A percentile compares a stretch with the other conserved stretches of the same genome.
Conservation (phyloP, 1,139 yeast species). For the Wickerhamomyces sp. region DNA sequence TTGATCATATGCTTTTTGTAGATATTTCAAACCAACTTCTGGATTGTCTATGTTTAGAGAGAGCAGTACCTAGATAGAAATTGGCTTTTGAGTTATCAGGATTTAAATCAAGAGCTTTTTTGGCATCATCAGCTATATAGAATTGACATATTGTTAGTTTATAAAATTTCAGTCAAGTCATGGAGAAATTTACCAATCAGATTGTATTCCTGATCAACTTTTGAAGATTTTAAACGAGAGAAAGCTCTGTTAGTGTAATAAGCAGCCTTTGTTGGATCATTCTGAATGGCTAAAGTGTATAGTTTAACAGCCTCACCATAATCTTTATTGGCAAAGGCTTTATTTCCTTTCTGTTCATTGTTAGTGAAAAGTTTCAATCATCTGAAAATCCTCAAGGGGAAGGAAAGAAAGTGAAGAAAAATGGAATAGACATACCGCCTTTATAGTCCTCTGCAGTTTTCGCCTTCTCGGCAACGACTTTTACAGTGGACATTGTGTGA, state of each 20-base stretch:
- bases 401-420: not conserved
- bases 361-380: not conserved
- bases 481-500: not conserved
- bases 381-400: not conserved
- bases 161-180: not conserved
- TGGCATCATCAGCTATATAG: slow-evolving; percentile 26
- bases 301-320: slow-evolving; percentile 2
- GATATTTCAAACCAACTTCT: slow-evolving; percentile 27
- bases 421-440: not conserved
- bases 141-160: not conserved
- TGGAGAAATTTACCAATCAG: slow-evolving; percentile 6
- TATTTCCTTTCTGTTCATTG: slow-evolving; percentile 1
- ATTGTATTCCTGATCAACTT: not conserved
- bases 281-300: slow-evolving; percentile 12
- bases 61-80: slow-evolving; percentile 28
- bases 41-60: slow-evolving; percentile 23
- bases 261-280: slow-evolving; percentile 24
- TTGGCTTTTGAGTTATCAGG: slow-evolving; percentile 22
- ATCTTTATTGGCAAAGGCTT: slow-evolving; percentile 1
- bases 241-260: slow-evolving; percentile 24
- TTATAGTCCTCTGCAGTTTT: not conserved
- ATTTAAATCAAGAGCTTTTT: slow-evolving; percentile 29
- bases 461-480: not conserved
- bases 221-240: not conserved
- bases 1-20: slow-evolving; percentile 29